phyloP scores from a whole-genome alignment of 345 rosid genomes.

The Aethionema arabicum region DNA sequence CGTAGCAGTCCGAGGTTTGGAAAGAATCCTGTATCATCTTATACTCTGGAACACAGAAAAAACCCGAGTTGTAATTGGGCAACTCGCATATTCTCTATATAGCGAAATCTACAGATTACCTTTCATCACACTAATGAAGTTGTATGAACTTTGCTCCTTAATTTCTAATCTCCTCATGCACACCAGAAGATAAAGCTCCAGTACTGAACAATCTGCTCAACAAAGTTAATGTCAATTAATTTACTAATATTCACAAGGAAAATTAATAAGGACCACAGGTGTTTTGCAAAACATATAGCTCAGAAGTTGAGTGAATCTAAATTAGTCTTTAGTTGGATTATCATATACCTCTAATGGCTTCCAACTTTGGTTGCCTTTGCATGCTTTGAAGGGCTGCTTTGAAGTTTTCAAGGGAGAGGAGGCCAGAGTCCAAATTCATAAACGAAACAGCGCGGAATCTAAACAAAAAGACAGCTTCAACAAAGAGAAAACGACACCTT shows the following conservation, averaged over 20 bases:
- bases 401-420: slow-evolving; percentile 74
- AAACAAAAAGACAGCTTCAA: slow-evolving; percentile 27
- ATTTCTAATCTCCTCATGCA: slow-evolving; percentile 88
- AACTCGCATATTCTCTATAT: slow-evolving; percentile 9
- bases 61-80: slow-evolving; percentile 11
- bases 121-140: slow-evolving; percentile 81
- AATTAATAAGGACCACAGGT: slow-evolving; percentile 3
- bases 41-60: slow-evolving; percentile 60
- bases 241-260: slow-evolving; percentile 1
- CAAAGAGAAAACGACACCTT: slow-evolving; percentile 19
- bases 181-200: slow-evolving; percentile 84
- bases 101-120: slow-evolving; percentile 42
- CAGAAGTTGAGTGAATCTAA: slow-evolving; percentile 7
- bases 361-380: slow-evolving; percentile 78
- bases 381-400: slow-evolving; percentile 62
- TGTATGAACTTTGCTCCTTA: slow-evolving; percentile 82
- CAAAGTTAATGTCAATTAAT: slow-evolving; percentile 9
- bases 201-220: slow-evolving; percentile 74
- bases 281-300: slow-evolving; percentile 16
- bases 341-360: slow-evolving; percentile 69
- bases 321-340: not conserved
- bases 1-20: slow-evolving; percentile 71
- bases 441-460: slow-evolving; percentile 72
- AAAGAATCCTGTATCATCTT: slow-evolving; percentile 71
- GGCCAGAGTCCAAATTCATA: slow-evolving; percentile 62